These are phyloP conservation scores for Calcarisporium arbuscula DNA, from an alignment of 2,329 filamentous ascomycete species.

Conservation along the genomic window DNA sequence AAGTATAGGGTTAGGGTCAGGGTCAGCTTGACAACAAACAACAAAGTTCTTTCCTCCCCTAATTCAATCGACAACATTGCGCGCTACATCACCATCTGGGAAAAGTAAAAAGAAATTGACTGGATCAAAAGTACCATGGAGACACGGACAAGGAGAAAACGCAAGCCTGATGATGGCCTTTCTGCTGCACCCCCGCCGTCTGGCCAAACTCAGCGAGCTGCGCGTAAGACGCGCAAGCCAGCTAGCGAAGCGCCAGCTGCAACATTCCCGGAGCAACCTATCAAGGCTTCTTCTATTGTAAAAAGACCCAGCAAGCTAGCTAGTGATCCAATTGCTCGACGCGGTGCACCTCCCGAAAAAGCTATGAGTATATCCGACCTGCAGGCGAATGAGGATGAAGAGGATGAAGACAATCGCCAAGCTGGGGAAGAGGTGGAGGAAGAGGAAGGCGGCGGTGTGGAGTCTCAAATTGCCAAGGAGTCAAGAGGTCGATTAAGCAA, in stretches of 20 bases:
- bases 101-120: too few species aligned
- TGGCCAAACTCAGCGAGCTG: slow-evolving; percentile 5
- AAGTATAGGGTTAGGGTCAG: slow-evolving; percentile 18
- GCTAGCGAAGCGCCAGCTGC: neutral
- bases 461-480: neutral
- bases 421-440: slow-evolving; percentile 8
- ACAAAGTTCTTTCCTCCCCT: neutral
- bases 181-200: slow-evolving; percentile 1
- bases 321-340: slow-evolving; percentile 12
- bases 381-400: slow-evolving; percentile 15
- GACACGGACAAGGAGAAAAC: slow-evolving; percentile 11
- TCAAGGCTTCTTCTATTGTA: too few species aligned
- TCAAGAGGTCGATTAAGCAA: neutral
- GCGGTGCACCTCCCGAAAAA: slow-evolving; percentile 15
- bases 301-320: too few species aligned
- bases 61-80: slow-evolving; percentile 1
- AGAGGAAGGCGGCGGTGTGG: slow-evolving; percentile 1
- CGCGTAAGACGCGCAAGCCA: slow-evolving; percentile 13
- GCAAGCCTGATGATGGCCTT: slow-evolving; percentile 8
- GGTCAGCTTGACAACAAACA: neutral
- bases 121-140: slow-evolving; percentile 13
- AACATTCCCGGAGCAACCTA: too few species aligned
- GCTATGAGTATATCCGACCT: slow-evolving; percentile 12
- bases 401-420: slow-evolving; percentile 9
- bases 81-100: too few species aligned